Base-by-base conservation (phyloP, 2,329 filamentous ascomycete species). In the Colletotrichum kahawae region DNA sequence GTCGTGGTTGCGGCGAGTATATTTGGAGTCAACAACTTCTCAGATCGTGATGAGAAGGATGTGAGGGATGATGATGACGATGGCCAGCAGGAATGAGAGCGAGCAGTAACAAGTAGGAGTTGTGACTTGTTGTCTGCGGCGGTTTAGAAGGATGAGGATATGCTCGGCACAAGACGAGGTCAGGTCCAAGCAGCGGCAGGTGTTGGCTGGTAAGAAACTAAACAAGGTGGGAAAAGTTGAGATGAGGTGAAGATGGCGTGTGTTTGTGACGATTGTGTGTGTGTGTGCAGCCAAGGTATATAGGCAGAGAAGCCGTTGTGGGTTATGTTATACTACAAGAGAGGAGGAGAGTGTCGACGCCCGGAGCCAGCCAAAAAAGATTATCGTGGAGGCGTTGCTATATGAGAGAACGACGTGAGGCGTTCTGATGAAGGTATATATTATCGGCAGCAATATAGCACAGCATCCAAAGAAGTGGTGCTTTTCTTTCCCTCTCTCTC, bases 371-470 rank as follows among this genome's bases (percentile, higher is more conserved):
- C 43, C 69, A 29, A 75, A 76, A 34, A 24, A 59, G 64, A 68
- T 71, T 71, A 74, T 76, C 76, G 76, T 71, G 72, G 78, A 69
- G 70, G 70, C 70, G 72, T 75, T 67, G 38, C 57, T 75, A 66
- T 71, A 75, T 67, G 69, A 67, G 62, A 65, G 64, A 70, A 67
- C 57, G 71, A 71, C 33, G 67, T 76, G 74, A 74, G 71, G 74
- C 70, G 66, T 74, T 57, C 54, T 78, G 74, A 77, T 77, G 78
- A 78, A 77, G 75, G 77, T 76, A 77, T 77, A 75, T 79, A 78
- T 77, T 78, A 78, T 77, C 73, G 70, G 76, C 51, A 75, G 73
- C 76, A 74, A 75, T 78, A 79, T 77, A 77, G 68, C 78, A 79
- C 75, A 77, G 68, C 63, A 71, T 67, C 33, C 48, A 57, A 72